These are phyloP conservation scores for Forsythia viridissima DNA, from an alignment of 257 asterid species.

Conservation along the genomic window DNA sequence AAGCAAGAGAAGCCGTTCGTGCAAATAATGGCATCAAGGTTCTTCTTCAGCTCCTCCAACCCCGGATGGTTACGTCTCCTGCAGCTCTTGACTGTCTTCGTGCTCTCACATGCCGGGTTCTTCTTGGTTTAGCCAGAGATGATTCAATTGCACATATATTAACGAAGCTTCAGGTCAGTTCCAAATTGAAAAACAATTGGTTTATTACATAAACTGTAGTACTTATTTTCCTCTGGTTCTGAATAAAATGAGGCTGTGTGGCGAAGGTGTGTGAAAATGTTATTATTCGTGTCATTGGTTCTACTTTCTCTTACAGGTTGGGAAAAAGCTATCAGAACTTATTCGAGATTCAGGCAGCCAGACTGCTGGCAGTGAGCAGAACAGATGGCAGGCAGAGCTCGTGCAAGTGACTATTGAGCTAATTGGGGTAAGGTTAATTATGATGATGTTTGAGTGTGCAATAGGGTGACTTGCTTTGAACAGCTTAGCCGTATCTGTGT, in stretches of 20 bases:
- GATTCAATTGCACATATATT: conserved; percentile 96
- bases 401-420: conserved; percentile 90
- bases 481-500: not conserved
- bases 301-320: conserved; percentile 60
- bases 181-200: conserved; percentile 9
- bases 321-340: conserved; percentile 86
- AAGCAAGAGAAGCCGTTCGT: conserved; percentile 98
- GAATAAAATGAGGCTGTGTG: conserved; percentile 7
- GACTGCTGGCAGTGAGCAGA: conserved; percentile 79
- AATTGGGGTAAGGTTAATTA: conserved; percentile 72
- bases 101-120: conserved; percentile 98
- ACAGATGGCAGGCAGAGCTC: conserved; percentile 95
- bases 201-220: not conserved
- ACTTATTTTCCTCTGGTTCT: not conserved
- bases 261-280: not conserved
- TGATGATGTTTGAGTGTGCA: conserved; percentile 6
- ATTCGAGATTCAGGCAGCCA: conserved; percentile 95
- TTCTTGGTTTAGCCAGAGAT: conserved; percentile 98
- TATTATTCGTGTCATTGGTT: conserved; percentile 9
- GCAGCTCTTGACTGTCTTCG: conserved; percentile 98
- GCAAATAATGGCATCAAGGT: conserved; percentile 94
- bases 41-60: conserved; percentile 98
- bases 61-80: conserved; percentile 88
- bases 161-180: conserved; percentile 89
- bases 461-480: not conserved